These are phyloP conservation scores for Coniosporium apollinis DNA, from an alignment of 495 filamentous ascomycete genomes.

Conservation along the genomic window DNA sequence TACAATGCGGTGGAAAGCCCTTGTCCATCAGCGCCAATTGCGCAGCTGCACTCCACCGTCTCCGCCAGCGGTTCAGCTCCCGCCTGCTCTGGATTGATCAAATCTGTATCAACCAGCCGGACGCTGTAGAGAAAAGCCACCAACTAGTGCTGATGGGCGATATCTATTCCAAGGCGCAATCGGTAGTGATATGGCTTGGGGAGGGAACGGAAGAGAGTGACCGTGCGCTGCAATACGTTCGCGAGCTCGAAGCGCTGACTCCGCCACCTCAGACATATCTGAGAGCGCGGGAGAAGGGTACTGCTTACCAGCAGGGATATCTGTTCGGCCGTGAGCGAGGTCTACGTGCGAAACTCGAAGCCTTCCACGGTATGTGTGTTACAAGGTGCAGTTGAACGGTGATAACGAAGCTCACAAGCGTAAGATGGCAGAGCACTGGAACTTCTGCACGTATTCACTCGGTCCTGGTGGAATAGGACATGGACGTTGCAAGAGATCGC, in stretches of 20 bases:
- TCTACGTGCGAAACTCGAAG: not conserved
- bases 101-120: constrained; percentile 19
- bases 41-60: not conserved
- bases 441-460: not conserved
- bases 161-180: constrained; percentile 10
- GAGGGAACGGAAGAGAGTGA: constrained; percentile 1
- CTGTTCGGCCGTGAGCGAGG: not conserved
- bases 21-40: not conserved
- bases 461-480: not conserved
- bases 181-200: constrained; percentile 8
- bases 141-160: constrained; percentile 14
- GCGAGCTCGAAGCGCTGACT: not conserved
- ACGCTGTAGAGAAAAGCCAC: constrained; percentile 9
- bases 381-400: not conserved
- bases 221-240: not conserved
- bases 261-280: not conserved
- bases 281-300: not conserved
- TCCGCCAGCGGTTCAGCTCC: not conserved
- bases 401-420: not conserved
- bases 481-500: not conserved
- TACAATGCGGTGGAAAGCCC: not conserved
- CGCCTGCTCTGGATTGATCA: constrained; percentile 17
- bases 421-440: not conserved
- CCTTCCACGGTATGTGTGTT: not conserved
- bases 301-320: not conserved